Base-by-base conservation (phyloP, 1,139 yeast species). In the Suhomyces taliae region DNA sequence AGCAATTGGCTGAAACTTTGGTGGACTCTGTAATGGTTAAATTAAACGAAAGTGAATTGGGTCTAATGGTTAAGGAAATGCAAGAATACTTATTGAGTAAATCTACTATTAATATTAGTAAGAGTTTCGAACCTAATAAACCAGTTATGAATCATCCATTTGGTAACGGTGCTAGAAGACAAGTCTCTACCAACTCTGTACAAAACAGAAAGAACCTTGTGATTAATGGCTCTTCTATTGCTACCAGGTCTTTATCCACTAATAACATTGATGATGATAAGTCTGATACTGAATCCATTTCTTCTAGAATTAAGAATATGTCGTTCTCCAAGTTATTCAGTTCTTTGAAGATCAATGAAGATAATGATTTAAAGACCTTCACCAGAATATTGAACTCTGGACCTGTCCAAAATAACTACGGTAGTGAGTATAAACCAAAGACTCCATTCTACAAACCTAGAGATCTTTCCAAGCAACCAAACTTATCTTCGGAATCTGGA, bases 11-110 rank as follows among this genome's bases (percentile, higher is more conserved):
- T 0, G 86, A 84, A 49, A 82, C 78, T 26, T 79, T 90, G 34
- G 85, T 91, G 29, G 97, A 91, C 64, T 82, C 77, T 49, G 84
- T 91, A 24, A 73, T 90, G 69, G 66, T 81, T 37, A 79, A 81
- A 48, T 69, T 93, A 45, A 81, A 82, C 54, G 82, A 81, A 44
- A 82, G 88, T 58, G 87, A 87, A 42, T 67, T 93, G 36, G 82
- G 85, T 2, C 82, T 78, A 5, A 67, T 83, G 26, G 89, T 84
- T 11, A 66, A 65, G 39, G 87, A 83, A 51, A 82, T 87, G 82
- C 87, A 85, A 63, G 81, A 74, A 39, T 81, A 83, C 52, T 66
- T 85, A 45, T 60, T 83, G 44, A 81, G 82, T 53, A 83, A 81
- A 49, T 70, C 76, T 2, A 63, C 75, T 7, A 66, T 72, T 39